Base-by-base conservation (phyloP, 2,329 filamentous ascomycete genomes). In the Corinectria fuckeliana region DNA sequence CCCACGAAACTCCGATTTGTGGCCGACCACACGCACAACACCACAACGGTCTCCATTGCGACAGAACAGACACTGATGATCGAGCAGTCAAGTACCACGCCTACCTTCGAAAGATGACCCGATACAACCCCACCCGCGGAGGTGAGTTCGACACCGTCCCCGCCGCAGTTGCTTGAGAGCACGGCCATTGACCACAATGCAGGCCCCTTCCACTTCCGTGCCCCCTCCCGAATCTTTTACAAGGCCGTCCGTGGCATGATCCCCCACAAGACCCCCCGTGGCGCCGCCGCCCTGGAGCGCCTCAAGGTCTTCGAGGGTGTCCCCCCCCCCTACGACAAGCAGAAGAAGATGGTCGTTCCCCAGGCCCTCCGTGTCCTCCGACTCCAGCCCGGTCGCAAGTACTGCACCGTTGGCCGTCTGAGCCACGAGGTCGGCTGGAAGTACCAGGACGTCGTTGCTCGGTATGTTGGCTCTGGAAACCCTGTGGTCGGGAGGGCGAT, bases 241-340 rank as follows among this genome's bases (percentile, higher is more conserved):
- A 97, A 97, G 91, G 93, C 95, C 80, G 92, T 99, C 84, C 94
- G 95, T 82, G 95, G 95, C 82, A 99, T 99, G 95, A 96, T 99
- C 74, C 95, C 95, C 78, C 95, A 99, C 92, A 99, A 99, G 92
- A 99, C 95, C 74, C 89, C 95, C 80, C 94, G 95, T 79, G 95
- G 95, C 84, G 91, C 92, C 75, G 94, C 94, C 76, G 95, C 95
- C 75, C 83, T 99, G 80, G 93, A 98, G 88, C 91, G 95, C 83
- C 91, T 99, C 74, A 99, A 99, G 93, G 93, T 96, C 80, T 99
- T 98, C 82, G 95, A 99, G 91, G 95, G 95, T 88, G 88, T 99
- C 70, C 95, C 95, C 77, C 92, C 94, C 78, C 95, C 95, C 78
- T 99, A 98, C 82, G 95, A 99, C 90, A 96, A 95, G 87, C 92